Conservation (phyloP, 768 basidiomycete genomes). For the Strobilomyces confusus region DNA sequence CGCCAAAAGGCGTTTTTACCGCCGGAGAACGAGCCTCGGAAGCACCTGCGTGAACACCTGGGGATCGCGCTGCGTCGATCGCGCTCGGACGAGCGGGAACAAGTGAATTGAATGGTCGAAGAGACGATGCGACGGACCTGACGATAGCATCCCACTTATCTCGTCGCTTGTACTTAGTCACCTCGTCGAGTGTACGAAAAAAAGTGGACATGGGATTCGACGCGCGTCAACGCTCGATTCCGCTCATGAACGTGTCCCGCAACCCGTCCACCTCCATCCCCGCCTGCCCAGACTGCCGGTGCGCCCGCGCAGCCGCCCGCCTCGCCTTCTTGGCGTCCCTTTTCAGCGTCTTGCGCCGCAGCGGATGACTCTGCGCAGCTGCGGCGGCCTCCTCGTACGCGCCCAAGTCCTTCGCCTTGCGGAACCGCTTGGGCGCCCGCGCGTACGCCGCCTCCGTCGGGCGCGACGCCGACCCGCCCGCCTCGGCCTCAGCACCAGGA, state of each 20-base stretch:
- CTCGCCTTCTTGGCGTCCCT: conserved; percentile 57
- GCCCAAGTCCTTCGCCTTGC: conserved; percentile 46
- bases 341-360: conserved; percentile 58
- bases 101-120: neutral
- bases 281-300: neutral
- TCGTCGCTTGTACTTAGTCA: neutral
- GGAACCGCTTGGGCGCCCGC: conserved; percentile 53
- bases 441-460: neutral
- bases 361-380: conserved; percentile 41
- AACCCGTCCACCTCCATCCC: conserved; percentile 31
- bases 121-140: neutral
- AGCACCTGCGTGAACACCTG: neutral
- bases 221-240: conserved; percentile 11
- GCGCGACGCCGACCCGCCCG: neutral
- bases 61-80: conserved; percentile 6
- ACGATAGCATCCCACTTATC: neutral
- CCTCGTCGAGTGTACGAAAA: no score
- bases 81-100: neutral
- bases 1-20: conserved; percentile 8
- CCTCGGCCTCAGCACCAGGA: conserved; percentile 41
- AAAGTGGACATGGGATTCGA: neutral
- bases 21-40: neutral
- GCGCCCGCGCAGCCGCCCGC: conserved; percentile 36
- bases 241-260: conserved; percentile 24
- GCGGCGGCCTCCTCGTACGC: conserved; percentile 42